These are phyloP conservation scores for Choiromyces venosus DNA, from an alignment of 495 filamentous ascomycete species.

Conservation along the genomic window DNA sequence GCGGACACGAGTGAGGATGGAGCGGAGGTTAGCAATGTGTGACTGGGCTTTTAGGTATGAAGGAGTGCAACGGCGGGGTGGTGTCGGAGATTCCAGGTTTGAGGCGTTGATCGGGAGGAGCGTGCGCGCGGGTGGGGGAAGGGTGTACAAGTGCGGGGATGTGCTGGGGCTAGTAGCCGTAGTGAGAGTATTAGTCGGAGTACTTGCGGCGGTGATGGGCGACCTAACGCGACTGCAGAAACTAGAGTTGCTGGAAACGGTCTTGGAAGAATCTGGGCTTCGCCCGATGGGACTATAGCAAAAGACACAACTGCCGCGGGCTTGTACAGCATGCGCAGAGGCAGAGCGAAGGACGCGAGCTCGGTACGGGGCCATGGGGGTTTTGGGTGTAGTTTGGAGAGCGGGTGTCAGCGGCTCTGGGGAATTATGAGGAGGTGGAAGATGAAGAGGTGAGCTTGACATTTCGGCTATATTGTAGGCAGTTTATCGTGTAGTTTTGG, in stretches of 20 bases:
- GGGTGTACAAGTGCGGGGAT: too few relatives aligned
- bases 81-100: too few relatives aligned
- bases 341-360: conserved; percentile 52
- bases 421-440: not conserved
- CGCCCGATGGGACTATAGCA: conserved; percentile 52
- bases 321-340: conserved; percentile 12
- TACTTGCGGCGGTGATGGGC: not conserved
- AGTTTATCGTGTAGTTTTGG: not conserved
- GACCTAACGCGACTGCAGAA: not conserved
- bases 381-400: conserved; percentile 39
- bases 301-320: conserved; percentile 48
- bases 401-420: not conserved
- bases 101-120: too few relatives aligned
- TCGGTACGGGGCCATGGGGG: conserved; percentile 59
- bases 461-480: not conserved
- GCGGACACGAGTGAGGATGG: not conserved
- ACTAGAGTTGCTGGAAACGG: not conserved
- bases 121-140: not conserved
- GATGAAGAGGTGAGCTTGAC: not conserved
- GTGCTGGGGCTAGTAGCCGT: not conserved
- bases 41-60: not conserved
- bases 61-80: not conserved
- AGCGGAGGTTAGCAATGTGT: not conserved
- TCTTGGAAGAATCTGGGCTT: not conserved
- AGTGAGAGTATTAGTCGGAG: not conserved